These are phyloP conservation scores for Setomelanomma holmii DNA, from an alignment of 2,329 filamentous ascomycete species.

Conservation along the genomic window DNA sequence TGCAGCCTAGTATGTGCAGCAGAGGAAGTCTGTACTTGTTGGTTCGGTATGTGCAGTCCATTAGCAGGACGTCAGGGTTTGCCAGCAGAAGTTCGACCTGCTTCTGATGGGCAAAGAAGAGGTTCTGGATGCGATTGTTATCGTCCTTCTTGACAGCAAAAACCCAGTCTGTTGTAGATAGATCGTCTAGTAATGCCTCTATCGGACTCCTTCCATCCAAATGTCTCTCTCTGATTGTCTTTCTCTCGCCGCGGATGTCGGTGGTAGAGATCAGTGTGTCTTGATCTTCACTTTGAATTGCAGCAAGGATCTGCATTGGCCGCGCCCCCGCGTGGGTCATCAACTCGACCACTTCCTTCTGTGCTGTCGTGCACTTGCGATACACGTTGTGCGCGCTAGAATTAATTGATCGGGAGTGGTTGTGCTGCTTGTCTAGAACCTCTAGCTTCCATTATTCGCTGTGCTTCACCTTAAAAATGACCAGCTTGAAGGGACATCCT, in stretches of 20 bases:
- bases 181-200: conserved; percentile 16
- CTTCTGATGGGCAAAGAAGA: conserved; percentile 18
- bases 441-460: conserved; percentile 12
- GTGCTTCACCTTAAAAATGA: conserved; percentile 16
- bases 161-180: conserved; percentile 15
- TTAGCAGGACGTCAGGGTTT: conserved; percentile 15
- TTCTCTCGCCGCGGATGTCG: conserved; percentile 15
- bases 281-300: conserved; percentile 13
- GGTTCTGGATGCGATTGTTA: conserved; percentile 14
- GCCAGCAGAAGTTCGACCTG: conserved; percentile 16
- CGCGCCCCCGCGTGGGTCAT: conserved; percentile 12
- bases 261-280: conserved; percentile 15
- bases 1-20: conserved; percentile 16
- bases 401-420: conserved; percentile 13
- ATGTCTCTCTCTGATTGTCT: conserved; percentile 11
- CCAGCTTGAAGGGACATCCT: conserved; percentile 14
- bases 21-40: conserved; percentile 20
- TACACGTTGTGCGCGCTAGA: conserved; percentile 17
- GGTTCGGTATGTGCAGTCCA: conserved; percentile 17
- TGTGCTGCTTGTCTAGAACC: conserved; percentile 13
- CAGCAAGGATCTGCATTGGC: conserved; percentile 15
- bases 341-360: conserved; percentile 17
- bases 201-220: conserved; percentile 13
- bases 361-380: conserved; percentile 11
- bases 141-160: conserved; percentile 17